Evolutionary conservation across 306 rosid species (phyloP), one percentile per base, ranked within the genome.

Genomic region (Rosa rugosa): DNA sequence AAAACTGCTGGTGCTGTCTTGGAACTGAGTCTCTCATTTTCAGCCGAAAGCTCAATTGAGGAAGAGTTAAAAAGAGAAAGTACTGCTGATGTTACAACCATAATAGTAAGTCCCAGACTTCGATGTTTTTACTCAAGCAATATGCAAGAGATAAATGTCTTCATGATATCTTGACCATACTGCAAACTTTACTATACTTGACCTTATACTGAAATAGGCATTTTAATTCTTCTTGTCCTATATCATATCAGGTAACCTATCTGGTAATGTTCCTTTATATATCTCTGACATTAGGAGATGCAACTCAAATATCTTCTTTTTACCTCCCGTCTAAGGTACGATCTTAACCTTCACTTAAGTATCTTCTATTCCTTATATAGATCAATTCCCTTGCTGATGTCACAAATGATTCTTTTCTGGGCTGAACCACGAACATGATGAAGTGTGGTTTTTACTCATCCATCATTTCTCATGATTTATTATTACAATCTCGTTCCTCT

Each of bases 61-160:
- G 99, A 92, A 75, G 99, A 94, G 86, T 47, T 94, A 67, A 94
- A 94, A 88, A 91, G 99, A 84, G 99, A 94, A 81, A 94, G 99
- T 86, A 89, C 97, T 9, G 99, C 99, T 70, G 99, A 94, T 86
- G 89, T 92, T 74, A 74, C 92, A 73, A 94, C 99, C 75, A 91
- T 94, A 84, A 85, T 89, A 1, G 97, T 94, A 90, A 83, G 96
- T 75, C 78, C 47, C 31, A 40, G 77, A 51, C 66, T 20, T 60
- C 31, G 63, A 10, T 65, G 44, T 78, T 76, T 62, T 77, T 54
- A 57, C 45, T 64, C 41, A 40, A 66, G 53, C 45, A 10, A 20
- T 74, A 41, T 81, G 73, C 25, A 69, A 36, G 68, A 41, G 79
- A 23, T 66, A 71, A 69, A 78, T 50, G 1, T 31, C 45, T 17